Evolutionary conservation across 2,329 filamentous ascomycete genomes (phyloP).

Genomic region (Penicillium janthinellum): DNA sequence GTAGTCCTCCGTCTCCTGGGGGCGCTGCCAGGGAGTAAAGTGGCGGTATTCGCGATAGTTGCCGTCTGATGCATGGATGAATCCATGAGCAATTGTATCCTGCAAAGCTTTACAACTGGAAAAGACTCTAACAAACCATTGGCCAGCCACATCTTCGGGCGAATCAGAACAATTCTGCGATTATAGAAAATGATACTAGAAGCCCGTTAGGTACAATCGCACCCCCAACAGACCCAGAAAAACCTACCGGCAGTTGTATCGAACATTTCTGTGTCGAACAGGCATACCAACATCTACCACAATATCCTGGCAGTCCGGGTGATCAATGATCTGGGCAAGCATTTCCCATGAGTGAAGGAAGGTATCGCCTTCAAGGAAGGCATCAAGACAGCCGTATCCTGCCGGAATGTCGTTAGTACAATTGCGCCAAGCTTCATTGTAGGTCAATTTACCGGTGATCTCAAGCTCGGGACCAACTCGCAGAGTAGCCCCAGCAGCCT

Average conservation of each 20-base stretch:
- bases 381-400: conserved; percentile 67
- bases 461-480: conserved; percentile 60
- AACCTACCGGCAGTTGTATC: conserved; percentile 63
- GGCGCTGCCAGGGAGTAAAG: conserved; percentile 66
- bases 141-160: conserved; percentile 71
- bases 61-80: conserved; percentile 49
- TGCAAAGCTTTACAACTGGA: background rate
- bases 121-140: conserved; percentile 48
- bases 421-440: background rate
- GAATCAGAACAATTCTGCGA: conserved; percentile 68
- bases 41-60: conserved; percentile 64
- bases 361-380: conserved; percentile 62
- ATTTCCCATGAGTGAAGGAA: conserved; percentile 65
- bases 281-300: conserved; percentile 66
- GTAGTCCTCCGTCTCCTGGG: conserved; percentile 62
- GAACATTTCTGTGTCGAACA: conserved; percentile 62
- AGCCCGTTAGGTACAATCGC: background rate
- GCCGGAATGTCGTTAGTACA: background rate
- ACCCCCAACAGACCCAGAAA: background rate
- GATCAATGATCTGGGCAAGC: conserved; percentile 61
- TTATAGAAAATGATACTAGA: conserved; percentile 61
- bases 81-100: background rate
- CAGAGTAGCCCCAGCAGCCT: conserved; percentile 63
- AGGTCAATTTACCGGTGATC: conserved; percentile 49
- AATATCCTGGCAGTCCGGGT: conserved; percentile 65